Base-by-base conservation (phyloP, 768 basidiomycete species). In the Boletus huronensis region DNA sequence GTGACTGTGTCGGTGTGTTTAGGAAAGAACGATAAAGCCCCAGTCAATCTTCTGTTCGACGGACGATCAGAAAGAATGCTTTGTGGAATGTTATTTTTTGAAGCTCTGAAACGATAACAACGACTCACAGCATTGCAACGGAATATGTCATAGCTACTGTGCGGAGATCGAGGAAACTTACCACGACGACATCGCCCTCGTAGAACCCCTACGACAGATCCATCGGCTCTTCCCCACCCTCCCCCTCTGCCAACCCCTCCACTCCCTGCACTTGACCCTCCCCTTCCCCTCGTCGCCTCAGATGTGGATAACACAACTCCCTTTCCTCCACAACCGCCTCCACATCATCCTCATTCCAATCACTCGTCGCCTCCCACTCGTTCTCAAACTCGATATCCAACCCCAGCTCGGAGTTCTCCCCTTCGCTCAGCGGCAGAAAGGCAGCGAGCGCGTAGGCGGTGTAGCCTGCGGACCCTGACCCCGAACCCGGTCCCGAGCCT, bases 311-410 rank as follows among this genome's bases (percentile, higher is more conserved):
- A 66, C 88, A 89, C 3, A 89, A 66, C 41, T 77, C 78, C 50
- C 81, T 82, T 67, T 92, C 89, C 61, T 91, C 89, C 19, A 66
- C 69, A 17, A 82, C 81, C 2, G 85, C 88, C 53, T 91, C 88
- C 3, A 85, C 85, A 62, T 90, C 90, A 59, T 93, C 90, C 68
- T 91, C 90, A 69, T 93, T 92, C 88, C 89, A 92, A 71, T 90
- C 88, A 61, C 88, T 91, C 47, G 87, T 89, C 28, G 88, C 82
- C 67, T 93, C 90, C 89, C 90, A 92, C 57, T 87, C 88, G 58
- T 90, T 90, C 61, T 92, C 88, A 62, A 92, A 93, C 67, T 92
- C 88, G 51, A 92, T 86, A 59, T 90, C 90, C 40, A 87, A 72
- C 17, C 81, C 74, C 23, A 84, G 60, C 62, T 88, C 84, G 0